Percentiles rank a stretch among this genome's conserved stretches.
Evolutionary conservation across 2,329 filamentous ascomycete species (phyloP).

Genomic region (Intubia oerlemansii): DNA sequence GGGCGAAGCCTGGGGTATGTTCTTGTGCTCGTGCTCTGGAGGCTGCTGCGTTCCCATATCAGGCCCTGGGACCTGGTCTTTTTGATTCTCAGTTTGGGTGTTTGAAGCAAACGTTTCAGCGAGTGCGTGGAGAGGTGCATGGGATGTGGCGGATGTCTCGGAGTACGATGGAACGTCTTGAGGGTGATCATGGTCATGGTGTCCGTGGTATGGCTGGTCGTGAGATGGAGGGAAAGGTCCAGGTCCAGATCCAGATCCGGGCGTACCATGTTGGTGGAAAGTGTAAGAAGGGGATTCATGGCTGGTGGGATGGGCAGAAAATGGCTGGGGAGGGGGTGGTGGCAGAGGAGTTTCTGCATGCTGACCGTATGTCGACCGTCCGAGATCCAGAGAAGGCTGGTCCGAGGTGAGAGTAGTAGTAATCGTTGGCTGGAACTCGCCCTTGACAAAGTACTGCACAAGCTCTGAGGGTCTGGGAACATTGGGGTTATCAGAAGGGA

Average conservation of each 20-base stretch:
- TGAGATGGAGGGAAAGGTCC: not conserved
- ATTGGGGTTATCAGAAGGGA: slow-evolving; percentile 18
- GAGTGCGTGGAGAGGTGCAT: not conserved
- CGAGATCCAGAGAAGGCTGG: slow-evolving; percentile 12
- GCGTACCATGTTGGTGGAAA: too few species aligned
- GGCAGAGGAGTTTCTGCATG: slow-evolving; percentile 10
- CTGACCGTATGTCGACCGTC: slow-evolving; percentile 11
- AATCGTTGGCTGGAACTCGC: slow-evolving; percentile 23
- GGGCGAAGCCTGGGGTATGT: slow-evolving; percentile 13
- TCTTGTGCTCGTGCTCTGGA: slow-evolving; percentile 14
- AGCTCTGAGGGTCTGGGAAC: slow-evolving; percentile 14
- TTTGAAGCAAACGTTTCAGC: slow-evolving; percentile 17
- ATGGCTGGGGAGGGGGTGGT: slow-evolving; percentile 8
- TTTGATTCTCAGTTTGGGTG: slow-evolving; percentile 23
- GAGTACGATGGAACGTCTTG: too few species aligned
- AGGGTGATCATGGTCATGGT: slow-evolving; percentile 6
- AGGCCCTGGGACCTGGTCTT: slow-evolving; percentile 17
- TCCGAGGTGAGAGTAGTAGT: slow-evolving; percentile 13
- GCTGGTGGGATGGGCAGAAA: slow-evolving; percentile 8
- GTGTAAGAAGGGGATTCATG: slow-evolving; percentile 5
- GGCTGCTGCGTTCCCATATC: slow-evolving; percentile 16
- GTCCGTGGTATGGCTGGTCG: slow-evolving; percentile 6
- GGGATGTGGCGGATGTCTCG: not conserved
- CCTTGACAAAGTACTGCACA: slow-evolving; percentile 31
- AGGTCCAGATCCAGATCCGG: too few species aligned